Conservation (phyloP, 495 filamentous ascomycete genomes). For the Hypoxylon perforatum region DNA sequence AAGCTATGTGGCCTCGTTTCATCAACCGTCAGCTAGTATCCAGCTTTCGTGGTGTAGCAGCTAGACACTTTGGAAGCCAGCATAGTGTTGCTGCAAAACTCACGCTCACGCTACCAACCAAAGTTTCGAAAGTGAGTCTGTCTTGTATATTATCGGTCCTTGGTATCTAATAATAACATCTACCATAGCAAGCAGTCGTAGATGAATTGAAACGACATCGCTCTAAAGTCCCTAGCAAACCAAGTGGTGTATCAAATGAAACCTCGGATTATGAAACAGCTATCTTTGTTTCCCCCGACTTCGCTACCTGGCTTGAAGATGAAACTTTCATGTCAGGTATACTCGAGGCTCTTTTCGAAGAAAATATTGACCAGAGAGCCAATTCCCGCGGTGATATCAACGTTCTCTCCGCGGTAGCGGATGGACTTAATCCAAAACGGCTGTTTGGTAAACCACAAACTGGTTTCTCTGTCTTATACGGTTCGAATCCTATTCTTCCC, state of each 20-base stretch:
- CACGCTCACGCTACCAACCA: conserved; percentile 29
- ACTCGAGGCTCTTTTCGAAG: conserved; percentile 31
- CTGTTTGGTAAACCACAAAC: conserved; percentile 36
- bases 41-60: conserved; percentile 6
- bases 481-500: conserved; percentile 47
- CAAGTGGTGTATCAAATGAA: neutral
- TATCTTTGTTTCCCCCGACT: conserved; percentile 48
- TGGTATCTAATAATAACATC: conserved; percentile 1
- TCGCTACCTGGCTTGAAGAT: conserved; percentile 54
- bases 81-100: conserved; percentile 23
- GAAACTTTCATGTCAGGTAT: conserved; percentile 48
- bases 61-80: conserved; percentile 19
- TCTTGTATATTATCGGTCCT: neutral
- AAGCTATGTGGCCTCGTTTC: conserved; percentile 33
- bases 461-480: conserved; percentile 57
- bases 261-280: conserved; percentile 39
- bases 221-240: neutral
- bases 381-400: conserved; percentile 16
- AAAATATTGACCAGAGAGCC: neutral
- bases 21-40: conserved; percentile 13
- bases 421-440: conserved; percentile 44
- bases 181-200: conserved; percentile 19
- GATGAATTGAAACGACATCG: conserved; percentile 16
- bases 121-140: conserved; percentile 33
- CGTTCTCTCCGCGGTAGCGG: conserved; percentile 51